Conservation (phyloP, 2,329 filamentous ascomycete species). For the Cladophialophora yegresii region DNA sequence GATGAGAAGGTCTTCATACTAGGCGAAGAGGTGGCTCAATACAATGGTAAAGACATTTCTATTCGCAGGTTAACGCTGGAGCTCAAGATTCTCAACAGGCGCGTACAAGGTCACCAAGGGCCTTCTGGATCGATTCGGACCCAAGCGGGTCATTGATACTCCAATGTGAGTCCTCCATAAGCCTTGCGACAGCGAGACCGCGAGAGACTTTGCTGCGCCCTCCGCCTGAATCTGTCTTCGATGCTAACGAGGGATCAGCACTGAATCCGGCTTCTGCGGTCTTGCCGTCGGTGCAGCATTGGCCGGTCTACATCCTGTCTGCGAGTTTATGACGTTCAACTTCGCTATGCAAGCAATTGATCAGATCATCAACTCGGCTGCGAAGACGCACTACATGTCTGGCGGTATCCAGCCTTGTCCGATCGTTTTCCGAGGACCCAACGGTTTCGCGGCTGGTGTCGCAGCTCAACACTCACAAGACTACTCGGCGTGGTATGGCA, state of each 20-base stretch:
- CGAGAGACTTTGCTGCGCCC: background rate
- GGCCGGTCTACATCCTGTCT: conserved; percentile 85
- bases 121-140: conserved; percentile 92
- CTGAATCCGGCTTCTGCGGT: conserved; percentile 92
- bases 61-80: background rate
- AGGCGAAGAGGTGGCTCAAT: conserved; percentile 98
- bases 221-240: background rate
- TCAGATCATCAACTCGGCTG: conserved; percentile 97
- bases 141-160: conserved; percentile 95
- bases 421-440: conserved; percentile 98
- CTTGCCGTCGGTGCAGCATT: conserved; percentile 92
- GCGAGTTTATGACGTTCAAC: conserved; percentile 98
- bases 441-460: conserved; percentile 95
- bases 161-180: conserved; percentile 60
- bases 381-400: conserved; percentile 99
- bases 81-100: conserved; percentile 19
- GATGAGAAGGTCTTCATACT: conserved; percentile 95
- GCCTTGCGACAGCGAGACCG: background rate
- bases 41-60: conserved; percentile 76
- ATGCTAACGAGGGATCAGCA: conserved; percentile 45
- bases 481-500: conserved; percentile 98
- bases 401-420: conserved; percentile 99
- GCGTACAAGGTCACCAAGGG: conserved; percentile 98
- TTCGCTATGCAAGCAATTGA: conserved; percentile 99
- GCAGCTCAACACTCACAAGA: conserved; percentile 98